Conservation (phyloP, 2,329 filamentous ascomycete genomes). For the Alternaria gansuensis region DNA sequence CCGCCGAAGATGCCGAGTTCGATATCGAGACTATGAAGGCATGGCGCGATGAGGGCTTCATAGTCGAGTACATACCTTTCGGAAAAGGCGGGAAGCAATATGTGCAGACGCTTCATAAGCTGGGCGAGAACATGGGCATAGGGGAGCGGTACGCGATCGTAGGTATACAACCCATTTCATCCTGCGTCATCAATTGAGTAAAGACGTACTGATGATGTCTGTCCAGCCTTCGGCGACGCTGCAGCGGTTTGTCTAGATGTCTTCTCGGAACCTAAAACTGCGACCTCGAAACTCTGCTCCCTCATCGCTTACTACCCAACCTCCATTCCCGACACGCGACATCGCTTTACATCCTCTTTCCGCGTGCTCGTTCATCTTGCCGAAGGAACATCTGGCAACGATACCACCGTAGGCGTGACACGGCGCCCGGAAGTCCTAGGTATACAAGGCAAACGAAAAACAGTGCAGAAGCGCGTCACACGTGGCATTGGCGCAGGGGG, state of each 20-base stretch:
- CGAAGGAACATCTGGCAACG: constrained; percentile 38
- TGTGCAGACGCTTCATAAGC: constrained; percentile 58
- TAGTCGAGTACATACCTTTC: constrained; percentile 65
- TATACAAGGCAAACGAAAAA: constrained; percentile 61
- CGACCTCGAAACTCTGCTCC: constrained; percentile 62
- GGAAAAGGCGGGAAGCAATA: constrained; percentile 60
- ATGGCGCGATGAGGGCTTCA: constrained; percentile 69
- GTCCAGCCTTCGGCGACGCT: constrained; percentile 68
- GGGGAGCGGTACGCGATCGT: constrained; percentile 70
- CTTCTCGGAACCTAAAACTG: constrained; percentile 64
- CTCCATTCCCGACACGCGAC: constrained; percentile 62
- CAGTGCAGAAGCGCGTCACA: constrained; percentile 59
- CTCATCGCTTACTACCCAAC: constrained; percentile 71
- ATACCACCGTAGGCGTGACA: constrained; percentile 60
- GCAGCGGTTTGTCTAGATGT: constrained; percentile 68
- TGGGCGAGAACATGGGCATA: constrained; percentile 64
- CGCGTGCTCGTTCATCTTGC: constrained; percentile 67
- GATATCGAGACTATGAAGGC: constrained; percentile 62
- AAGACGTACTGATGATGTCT: constrained; percentile 16
- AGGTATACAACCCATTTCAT: constrained; percentile 56
- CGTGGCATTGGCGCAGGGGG: constrained; percentile 62
- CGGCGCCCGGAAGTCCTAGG: constrained; percentile 62
- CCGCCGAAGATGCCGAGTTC: constrained; percentile 64
- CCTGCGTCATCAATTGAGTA: not conserved
- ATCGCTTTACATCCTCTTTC: constrained; percentile 55